Evolutionary conservation across 106 monocot species (phyloP), one percentile per base, ranked within the genome.

Genomic region (Amphibolis antarctica): DNA sequence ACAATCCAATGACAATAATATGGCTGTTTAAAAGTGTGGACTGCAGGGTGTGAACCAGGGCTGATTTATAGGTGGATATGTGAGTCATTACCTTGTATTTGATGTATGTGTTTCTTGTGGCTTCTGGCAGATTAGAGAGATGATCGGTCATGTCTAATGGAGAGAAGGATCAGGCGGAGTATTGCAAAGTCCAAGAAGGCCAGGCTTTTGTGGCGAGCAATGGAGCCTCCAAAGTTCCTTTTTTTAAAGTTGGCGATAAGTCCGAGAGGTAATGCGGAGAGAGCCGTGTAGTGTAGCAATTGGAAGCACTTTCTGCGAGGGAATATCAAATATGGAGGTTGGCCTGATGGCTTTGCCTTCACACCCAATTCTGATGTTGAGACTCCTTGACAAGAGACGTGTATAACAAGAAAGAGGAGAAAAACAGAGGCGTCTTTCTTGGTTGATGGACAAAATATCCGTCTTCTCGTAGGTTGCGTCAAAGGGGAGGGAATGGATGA

Each of bases 111-210:
- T 66, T 69, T 28, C 7, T 48, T 59, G 46, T 76, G 63, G 31
- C 13, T 30, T 50, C 55, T 72, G 44, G 57, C 62, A 67, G 44
- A 43, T 57, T 46, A 9, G 42, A 28, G 60, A 44, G n/a, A n/a
- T n/a, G n/a, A n/a, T n/a, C 4, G 42, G 7, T 36, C 4, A 36
- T 49, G 54, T 55, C 6, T 12, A 4, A 19, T 24, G 44, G 42
- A 69, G 56, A 31, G 44, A 67, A 67, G 72, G 69, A 81, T 72
- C 44, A 50, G 31, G 18, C 25, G 64, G 63, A 6, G 29, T 29
- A 31, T 46, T 80, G 80, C 66, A 75, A 67, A 71, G 62, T 71
- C 75, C 75, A 80, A 63, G 71, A 44, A 46, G 45, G 45, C 54
- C 63, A 76, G 49, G 76, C 30, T 72, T 45, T 53, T 63, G 70